phyloP scores from a whole-genome alignment of 805 yeast species.

The Yamadazyma ubonensis region DNA sequence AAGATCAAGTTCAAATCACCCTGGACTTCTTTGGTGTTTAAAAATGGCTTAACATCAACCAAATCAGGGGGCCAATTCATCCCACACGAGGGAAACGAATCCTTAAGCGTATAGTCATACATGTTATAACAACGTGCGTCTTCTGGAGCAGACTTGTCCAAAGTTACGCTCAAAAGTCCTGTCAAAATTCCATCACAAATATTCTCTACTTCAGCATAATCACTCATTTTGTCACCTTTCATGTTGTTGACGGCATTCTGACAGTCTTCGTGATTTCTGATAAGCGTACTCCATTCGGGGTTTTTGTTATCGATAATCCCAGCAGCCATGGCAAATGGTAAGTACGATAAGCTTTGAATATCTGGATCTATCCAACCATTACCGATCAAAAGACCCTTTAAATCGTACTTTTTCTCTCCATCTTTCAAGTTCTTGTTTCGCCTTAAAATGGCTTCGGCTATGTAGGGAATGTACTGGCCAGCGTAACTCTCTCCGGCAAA shows the following conservation, averaged over 20 bases:
- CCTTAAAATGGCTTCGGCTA: conserved; percentile 61
- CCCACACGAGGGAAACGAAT: conserved; percentile 84
- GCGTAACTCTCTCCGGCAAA: conserved; percentile 96
- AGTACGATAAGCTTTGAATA: conserved; percentile 74
- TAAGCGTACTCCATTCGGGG: conserved; percentile 39
- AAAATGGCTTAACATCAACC: conserved; percentile 47
- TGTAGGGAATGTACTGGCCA: conserved; percentile 92
- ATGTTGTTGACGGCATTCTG: conserved; percentile 48
- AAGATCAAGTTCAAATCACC: conserved; percentile 47
- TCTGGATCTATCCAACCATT: conserved; percentile 95
- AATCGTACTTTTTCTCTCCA: conserved; percentile 30
- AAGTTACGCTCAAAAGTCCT: conserved; percentile 33
- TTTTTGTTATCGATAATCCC: conserved; percentile 50
- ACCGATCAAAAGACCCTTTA: conserved; percentile 75
- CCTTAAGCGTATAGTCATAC: conserved; percentile 73
- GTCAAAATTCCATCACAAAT: conserved; percentile 52
- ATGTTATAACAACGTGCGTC: conserved; percentile 68
- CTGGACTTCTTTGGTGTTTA: conserved; percentile 47
- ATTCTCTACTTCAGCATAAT: conserved; percentile 24
- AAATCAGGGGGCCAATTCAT: conserved; percentile 84
- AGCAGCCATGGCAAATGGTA: conserved; percentile 65
- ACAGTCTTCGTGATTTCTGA: conserved; percentile 56
- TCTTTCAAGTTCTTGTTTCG: conserved; percentile 33
- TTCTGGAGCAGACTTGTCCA: conserved; percentile 23
- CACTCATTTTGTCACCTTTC: conserved; percentile 17